These are phyloP conservation scores for Erucastrum elatum DNA, from an alignment of 345 rosid genomes.

Conservation along the genomic window DNA sequence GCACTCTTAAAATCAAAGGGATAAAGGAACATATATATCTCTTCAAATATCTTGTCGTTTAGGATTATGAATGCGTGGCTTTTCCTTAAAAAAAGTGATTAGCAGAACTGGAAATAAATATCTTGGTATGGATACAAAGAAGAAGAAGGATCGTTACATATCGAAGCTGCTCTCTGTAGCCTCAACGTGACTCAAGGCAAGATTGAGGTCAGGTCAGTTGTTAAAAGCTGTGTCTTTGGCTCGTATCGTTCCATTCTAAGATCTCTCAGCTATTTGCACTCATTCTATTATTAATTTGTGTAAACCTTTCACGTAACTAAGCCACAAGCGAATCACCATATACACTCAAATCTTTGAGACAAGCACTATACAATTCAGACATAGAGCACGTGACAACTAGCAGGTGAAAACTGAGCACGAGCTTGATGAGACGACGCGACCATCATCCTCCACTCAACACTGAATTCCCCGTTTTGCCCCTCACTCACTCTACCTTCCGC, in stretches of 20 bases:
- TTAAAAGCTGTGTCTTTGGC: background rate
- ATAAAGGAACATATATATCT: too few species aligned
- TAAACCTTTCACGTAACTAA: background rate
- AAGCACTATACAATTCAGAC: conserved; percentile 26
- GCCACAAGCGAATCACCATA: background rate
- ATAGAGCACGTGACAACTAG: conserved; percentile 59
- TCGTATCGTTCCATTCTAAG: background rate
- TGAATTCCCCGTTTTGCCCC: conserved; percentile 35
- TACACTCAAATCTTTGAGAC: background rate
- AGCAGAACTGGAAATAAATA: background rate
- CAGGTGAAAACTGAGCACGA: conserved; percentile 50
- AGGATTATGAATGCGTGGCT: background rate
- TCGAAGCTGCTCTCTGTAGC: background rate
- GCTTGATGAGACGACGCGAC: conserved; percentile 37
- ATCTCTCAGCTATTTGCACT: background rate
- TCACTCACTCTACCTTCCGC: conserved; percentile 50
- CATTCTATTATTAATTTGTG: background rate
- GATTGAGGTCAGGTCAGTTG: background rate
- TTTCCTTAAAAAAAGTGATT: too few species aligned
- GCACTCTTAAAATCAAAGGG: too few species aligned
- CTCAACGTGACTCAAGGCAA: background rate
- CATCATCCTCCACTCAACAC: conserved; percentile 52
- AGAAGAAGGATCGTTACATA: background rate
- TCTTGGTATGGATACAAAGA: background rate
- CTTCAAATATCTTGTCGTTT: background rate